These are phyloP conservation scores for Echria macrotheca DNA, from an alignment of 495 filamentous ascomycete genomes.

Conservation along the genomic window DNA sequence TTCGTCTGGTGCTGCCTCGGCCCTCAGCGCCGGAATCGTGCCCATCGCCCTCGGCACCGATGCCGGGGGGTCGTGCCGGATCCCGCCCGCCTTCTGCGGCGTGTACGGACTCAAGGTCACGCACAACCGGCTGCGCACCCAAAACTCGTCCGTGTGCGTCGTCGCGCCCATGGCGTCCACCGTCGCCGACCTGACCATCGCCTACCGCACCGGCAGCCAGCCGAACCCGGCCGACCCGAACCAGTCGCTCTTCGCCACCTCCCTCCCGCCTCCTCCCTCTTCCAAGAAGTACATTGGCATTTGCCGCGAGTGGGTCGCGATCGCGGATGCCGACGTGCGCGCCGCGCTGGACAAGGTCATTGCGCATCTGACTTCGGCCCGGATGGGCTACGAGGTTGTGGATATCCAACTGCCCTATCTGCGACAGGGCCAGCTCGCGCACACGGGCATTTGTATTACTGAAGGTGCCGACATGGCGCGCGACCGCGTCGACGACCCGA, in stretches of 20 bases:
- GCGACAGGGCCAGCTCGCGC: slow-evolving; percentile 68
- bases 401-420: slow-evolving; percentile 73
- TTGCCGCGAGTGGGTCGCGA: slow-evolving; percentile 68
- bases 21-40: slow-evolving; percentile 67
- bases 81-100: slow-evolving; percentile 79
- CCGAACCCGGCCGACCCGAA: slow-evolving; percentile 54
- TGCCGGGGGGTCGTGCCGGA: slow-evolving; percentile 75
- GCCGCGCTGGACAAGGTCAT: slow-evolving; percentile 56
- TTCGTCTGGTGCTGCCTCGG: slow-evolving; percentile 78
- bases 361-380: slow-evolving; percentile 49
- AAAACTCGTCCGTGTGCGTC: slow-evolving; percentile 60
- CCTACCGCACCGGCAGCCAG: slow-evolving; percentile 68
- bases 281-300: slow-evolving; percentile 58
- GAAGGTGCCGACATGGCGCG: slow-evolving; percentile 49
- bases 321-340: slow-evolving; percentile 58
- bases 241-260: slow-evolving; percentile 34
- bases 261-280: slow-evolving; percentile 37
- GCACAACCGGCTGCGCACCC: slow-evolving; percentile 59
- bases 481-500: slow-evolving; percentile 18
- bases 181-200: slow-evolving; percentile 75
- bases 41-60: slow-evolving; percentile 82
- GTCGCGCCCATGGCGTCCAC: slow-evolving; percentile 71
- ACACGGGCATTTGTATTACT: slow-evolving; percentile 73
- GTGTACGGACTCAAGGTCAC: slow-evolving; percentile 83
- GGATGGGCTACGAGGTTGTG: slow-evolving; percentile 58